A percentile compares a stretch with the other conserved stretches of the same genome.
phyloP scores from a whole-genome alignment of 352 stramenopile species.

The Globisporangium iwayamae region DNA sequence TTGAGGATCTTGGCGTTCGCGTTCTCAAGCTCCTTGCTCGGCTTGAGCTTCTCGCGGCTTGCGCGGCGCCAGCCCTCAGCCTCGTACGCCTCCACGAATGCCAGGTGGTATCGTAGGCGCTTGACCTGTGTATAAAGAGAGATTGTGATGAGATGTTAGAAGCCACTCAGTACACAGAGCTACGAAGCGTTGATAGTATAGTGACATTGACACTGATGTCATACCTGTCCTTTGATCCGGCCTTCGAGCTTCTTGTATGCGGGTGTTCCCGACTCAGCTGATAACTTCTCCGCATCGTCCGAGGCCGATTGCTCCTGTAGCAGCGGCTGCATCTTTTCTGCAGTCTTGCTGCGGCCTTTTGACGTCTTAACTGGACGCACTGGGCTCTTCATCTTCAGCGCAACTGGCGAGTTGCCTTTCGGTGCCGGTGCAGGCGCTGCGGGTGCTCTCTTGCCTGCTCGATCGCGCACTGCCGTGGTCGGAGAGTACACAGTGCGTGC shows the following conservation, averaged over 20 bases:
- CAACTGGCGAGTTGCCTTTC: background rate
- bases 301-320: background rate
- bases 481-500: conserved; percentile 22
- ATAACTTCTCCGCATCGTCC: background rate
- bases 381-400: background rate
- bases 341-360: background rate
- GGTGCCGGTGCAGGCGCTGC: background rate
- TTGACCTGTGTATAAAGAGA: conserved; percentile 28
- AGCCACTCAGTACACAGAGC: background rate
- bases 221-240: conserved; percentile 8
- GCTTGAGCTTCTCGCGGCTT: conserved; percentile 79
- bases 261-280: background rate
- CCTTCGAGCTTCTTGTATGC: conserved; percentile 17
- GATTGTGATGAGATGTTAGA: background rate
- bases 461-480: background rate
- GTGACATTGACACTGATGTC: background rate
- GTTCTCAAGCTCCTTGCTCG: conserved; percentile 58
- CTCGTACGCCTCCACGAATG: conserved; percentile 86
- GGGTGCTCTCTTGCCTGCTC: background rate
- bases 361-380: background rate
- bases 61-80: conserved; percentile 73
- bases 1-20: conserved; percentile 50
- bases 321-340: background rate
- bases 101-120: conserved; percentile 52
- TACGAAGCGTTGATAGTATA: too few species aligned